Evolutionary conservation across 176 grass and related monocot genomes (phyloP).

Genomic region (Cymbopogon citratus): DNA sequence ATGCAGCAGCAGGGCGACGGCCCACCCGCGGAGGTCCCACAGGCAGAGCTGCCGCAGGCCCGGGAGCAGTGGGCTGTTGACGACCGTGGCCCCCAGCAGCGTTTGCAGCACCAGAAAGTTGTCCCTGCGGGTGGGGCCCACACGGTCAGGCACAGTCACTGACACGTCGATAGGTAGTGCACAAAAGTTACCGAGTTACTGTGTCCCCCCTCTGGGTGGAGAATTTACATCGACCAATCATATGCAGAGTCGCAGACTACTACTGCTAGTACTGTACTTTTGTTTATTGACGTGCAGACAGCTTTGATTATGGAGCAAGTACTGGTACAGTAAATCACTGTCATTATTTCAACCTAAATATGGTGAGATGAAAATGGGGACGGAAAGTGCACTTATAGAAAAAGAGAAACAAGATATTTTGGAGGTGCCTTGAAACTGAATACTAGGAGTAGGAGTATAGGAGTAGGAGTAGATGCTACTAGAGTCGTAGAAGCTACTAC

Average conservation of each 20-base stretch:
- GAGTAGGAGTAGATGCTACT: too few relatives aligned
- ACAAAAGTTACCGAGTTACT: not conserved
- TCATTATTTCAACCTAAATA: not conserved
- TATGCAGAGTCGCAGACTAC: not conserved
- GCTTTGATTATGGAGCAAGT: not conserved
- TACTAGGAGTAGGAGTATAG: too few relatives aligned
- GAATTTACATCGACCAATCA: not conserved
- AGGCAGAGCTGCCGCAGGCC: conserved; percentile 25
- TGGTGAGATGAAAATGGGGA: not conserved
- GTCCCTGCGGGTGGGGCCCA: conserved; percentile 42
- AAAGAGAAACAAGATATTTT: not conserved
- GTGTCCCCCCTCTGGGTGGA: not conserved
- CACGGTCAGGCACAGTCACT: not conserved
- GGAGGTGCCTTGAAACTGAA: too few relatives aligned
- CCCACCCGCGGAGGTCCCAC: conserved; percentile 46
- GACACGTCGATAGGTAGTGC: not conserved
- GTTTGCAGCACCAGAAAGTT: conserved; percentile 78
- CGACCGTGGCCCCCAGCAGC: conserved; percentile 39
- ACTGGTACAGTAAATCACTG: not conserved
- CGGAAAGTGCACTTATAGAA: not conserved
- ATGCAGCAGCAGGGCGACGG: conserved; percentile 61
- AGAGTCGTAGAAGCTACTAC: not conserved
- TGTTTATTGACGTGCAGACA: not conserved
- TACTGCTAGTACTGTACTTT: not conserved
- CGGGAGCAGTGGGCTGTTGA: conserved; percentile 45